These are phyloP conservation scores for Amaranthus palmeri DNA, from an alignment of 148 eudicot genomes.

Conservation along the genomic window DNA sequence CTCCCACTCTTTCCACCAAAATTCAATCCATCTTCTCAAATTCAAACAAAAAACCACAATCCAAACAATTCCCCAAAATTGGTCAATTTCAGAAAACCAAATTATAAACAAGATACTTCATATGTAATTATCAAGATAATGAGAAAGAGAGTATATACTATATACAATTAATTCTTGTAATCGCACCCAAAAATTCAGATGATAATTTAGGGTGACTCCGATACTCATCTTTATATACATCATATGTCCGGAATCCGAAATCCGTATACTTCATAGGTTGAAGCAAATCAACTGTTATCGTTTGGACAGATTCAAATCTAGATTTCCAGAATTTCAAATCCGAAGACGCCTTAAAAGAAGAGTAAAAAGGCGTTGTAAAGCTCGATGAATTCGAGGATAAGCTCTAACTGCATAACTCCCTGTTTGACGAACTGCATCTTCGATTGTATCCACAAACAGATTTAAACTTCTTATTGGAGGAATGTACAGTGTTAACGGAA, in stretches of 20 bases:
- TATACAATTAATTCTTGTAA: background rate
- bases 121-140: no score
- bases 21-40: background rate
- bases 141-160: background rate
- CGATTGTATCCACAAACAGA: constrained; percentile 55
- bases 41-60: constrained; percentile 5
- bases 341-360: constrained; percentile 16
- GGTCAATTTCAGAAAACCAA: background rate
- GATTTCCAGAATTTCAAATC: background rate
- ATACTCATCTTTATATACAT: no score
- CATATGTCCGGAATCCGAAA: no score
- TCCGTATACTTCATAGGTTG: no score
- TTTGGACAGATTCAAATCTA: background rate
- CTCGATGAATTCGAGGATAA: constrained; percentile 38
- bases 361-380: constrained; percentile 33
- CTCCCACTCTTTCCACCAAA: constrained; percentile 9
- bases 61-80: constrained; percentile 26
- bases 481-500: constrained; percentile 55
- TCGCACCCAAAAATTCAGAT: no score
- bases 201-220: no score
- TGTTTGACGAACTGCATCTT: constrained; percentile 40
- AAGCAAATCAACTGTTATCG: no score
- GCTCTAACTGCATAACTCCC: constrained; percentile 33
- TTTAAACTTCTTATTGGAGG: constrained; percentile 65
- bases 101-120: background rate